Evolutionary conservation across 768 basidiomycete genomes (phyloP).

Genomic region (Pulveroboletus sp.): DNA sequence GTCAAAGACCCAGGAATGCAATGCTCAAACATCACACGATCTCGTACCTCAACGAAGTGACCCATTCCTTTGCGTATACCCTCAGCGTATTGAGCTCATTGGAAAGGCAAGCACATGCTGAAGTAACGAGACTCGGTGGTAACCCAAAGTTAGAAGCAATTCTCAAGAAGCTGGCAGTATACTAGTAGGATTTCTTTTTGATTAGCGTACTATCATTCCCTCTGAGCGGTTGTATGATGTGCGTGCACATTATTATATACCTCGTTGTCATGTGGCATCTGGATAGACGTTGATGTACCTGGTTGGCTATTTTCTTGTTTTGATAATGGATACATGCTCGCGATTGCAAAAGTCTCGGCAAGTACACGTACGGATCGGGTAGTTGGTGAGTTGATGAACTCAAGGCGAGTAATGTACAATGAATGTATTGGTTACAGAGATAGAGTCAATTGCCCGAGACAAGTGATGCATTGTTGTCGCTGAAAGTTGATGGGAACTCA

Average conservation of each 20-base stretch:
- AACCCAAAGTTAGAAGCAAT: constrained; percentile 59
- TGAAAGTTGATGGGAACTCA: not conserved
- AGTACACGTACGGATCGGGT: too few relatives aligned
- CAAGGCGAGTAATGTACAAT: too few relatives aligned
- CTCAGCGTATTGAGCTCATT: constrained; percentile 61
- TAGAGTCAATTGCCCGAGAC: too few relatives aligned
- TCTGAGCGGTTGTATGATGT: not conserved
- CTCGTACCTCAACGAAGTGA: constrained; percentile 67
- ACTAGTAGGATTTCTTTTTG: not conserved
- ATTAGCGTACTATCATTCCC: not conserved
- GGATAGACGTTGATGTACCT: not conserved
- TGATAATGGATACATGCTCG: too few relatives aligned
- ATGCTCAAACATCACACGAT: constrained; percentile 81
- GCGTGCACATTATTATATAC: not conserved
- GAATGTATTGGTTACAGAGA: too few relatives aligned
- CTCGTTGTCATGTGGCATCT: not conserved
- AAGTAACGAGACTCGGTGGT: constrained; percentile 74
- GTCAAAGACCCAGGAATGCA: constrained; percentile 79
- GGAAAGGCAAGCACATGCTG: constrained; percentile 60
- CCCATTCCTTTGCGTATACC: constrained; percentile 87
- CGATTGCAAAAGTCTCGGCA: too few relatives aligned
- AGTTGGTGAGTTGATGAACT: too few relatives aligned
- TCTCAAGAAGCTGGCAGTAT: constrained; percentile 46
- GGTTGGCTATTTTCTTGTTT: not conserved
- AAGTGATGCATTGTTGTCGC: too few relatives aligned